phyloP scores from a whole-genome alignment of 164 flowering plant species.

The grape (Vitis vinifera) region DNA sequence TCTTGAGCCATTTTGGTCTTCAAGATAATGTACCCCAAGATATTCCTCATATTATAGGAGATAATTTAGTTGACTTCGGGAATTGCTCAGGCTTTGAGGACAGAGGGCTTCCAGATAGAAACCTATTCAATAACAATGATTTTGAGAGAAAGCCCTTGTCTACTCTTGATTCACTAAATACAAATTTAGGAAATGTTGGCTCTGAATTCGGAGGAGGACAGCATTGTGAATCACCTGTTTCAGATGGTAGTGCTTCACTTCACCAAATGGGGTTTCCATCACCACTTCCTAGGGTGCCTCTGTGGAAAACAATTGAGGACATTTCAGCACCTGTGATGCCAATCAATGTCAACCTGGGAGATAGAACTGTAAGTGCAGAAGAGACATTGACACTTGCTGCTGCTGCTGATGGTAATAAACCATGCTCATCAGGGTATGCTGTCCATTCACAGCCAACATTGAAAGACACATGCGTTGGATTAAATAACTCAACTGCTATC shows the following conservation, averaged over 20 bases:
- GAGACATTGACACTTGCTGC: conserved; percentile 16
- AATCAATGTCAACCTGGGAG: conserved; percentile 21
- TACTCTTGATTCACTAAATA: conserved; percentile 21
- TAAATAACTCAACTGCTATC: conserved; percentile 15
- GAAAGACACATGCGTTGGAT: neutral
- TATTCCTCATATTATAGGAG: conserved; percentile 21
- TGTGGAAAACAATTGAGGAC: conserved; percentile 49
- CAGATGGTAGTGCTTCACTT: conserved; percentile 27
- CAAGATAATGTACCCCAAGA: conserved; percentile 27
- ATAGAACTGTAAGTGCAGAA: conserved; percentile 14
- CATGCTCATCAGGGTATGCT: conserved; percentile 19
- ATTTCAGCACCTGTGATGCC: conserved; percentile 44
- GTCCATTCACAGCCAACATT: conserved; percentile 20
- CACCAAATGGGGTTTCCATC: conserved; percentile 43
- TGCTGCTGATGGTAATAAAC: conserved; percentile 26
- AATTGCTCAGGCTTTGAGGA: conserved; percentile 23
- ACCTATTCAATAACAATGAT: conserved; percentile 24
- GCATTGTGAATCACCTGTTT: conserved; percentile 18
- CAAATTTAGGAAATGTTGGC: conserved; percentile 16
- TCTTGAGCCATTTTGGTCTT: conserved; percentile 28
- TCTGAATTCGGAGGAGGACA: conserved; percentile 32
- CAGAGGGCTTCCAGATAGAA: conserved; percentile 17
- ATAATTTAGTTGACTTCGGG: conserved; percentile 18
- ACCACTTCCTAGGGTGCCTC: conserved; percentile 33
- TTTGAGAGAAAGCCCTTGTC: conserved; percentile 20